Base-by-base conservation (phyloP, 352 stramenopile genomes). In the Globisporangium splendens region DNA sequence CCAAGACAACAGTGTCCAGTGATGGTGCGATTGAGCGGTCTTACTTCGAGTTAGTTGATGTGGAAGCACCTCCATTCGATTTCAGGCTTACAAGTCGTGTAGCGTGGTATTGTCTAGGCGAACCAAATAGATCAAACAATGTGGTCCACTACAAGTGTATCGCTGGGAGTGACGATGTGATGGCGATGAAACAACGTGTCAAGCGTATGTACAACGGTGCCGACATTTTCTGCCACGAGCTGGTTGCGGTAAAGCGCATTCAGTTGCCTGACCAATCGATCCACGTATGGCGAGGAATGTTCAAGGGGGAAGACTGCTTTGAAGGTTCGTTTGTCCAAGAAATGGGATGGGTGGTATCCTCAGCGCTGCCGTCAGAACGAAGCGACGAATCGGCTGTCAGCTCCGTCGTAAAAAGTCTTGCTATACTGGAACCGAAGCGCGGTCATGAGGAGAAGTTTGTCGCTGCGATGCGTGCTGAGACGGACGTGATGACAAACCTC, bases 31-130 rank as follows among this genome's bases (percentile, higher is more conserved):
- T 38, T 10, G 5, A 35, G 1, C 54, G 43, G 13, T 59, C 54
- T 11, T 59, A 28, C 43, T 51, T 59, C 44, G 54, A 59, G 43
- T n/a, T 59, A 7, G 6, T 52, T 44, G 54, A 59, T 10, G 54
- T 59, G 42, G 54, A 59, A 8, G 1, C 51, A 7, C 46, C 31
- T 2, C 43, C 54, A 2, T 59, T 59, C 8, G 54, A 51, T 18
- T 59, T 59, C 33, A 44, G 51, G 14, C 12, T 43, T 11, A 20
- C 31, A 0, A 35, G 43, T 2, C 28, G 43, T 11, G 42, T 44
- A 0, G 54, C n/a, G n/a, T 17, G 33, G 2, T 0, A 41, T 13
- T 56, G 48, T 17, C 24, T 5, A 13, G 56, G 50, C 28, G 44
- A 46, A 15, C 24, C 15, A 35, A 46, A 20, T 14, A 8, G 51